These are phyloP conservation scores for Alisma plantagoaquatica DNA, from an alignment of 106 monocot genomes.

Conservation along the genomic window DNA sequence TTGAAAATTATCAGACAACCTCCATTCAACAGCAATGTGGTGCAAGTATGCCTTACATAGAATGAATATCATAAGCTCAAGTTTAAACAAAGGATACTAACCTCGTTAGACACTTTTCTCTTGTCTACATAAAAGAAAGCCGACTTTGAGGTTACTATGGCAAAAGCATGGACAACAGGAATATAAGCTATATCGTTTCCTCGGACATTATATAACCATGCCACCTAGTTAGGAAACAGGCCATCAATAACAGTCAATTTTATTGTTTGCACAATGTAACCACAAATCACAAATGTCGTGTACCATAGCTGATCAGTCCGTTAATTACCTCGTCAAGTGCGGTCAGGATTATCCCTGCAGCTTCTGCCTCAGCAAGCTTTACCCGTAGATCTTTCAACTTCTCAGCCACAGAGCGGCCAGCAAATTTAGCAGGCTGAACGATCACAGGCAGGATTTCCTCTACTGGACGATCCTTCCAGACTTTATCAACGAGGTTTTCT, in stretches of 20 bases:
- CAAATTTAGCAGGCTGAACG: conserved; percentile 70
- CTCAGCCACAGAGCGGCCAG: conserved; percentile 66
- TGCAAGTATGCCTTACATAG: too few relatives aligned
- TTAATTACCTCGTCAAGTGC: conserved; percentile 98
- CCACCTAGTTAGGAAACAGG: conserved; percentile 43
- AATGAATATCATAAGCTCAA: too few relatives aligned
- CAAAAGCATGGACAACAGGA: conserved; percentile 93
- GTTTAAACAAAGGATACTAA: conserved; percentile 16
- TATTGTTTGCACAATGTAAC: too few relatives aligned
- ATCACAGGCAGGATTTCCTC: conserved; percentile 40
- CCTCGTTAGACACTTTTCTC: conserved; percentile 86
- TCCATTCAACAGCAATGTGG: too few relatives aligned
- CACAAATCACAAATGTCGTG: too few relatives aligned
- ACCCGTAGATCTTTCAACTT: conserved; percentile 69
- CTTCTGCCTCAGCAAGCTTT: conserved; percentile 54
- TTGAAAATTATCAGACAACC: too few relatives aligned
- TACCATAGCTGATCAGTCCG: too few relatives aligned
- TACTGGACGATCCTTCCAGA: conserved; percentile 78
- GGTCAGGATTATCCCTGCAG: conserved; percentile 55
- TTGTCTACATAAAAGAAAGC: conserved; percentile 93
- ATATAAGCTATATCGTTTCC: conserved; percentile 83
- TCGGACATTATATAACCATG: conserved; percentile 91
- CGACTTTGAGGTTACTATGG: conserved; percentile 58
- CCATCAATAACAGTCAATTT: too few relatives aligned
- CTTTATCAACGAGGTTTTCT: conserved; percentile 70